phyloP scores from a whole-genome alignment of 23 red algal genomes.

The Pyropia haitanensis region DNA sequence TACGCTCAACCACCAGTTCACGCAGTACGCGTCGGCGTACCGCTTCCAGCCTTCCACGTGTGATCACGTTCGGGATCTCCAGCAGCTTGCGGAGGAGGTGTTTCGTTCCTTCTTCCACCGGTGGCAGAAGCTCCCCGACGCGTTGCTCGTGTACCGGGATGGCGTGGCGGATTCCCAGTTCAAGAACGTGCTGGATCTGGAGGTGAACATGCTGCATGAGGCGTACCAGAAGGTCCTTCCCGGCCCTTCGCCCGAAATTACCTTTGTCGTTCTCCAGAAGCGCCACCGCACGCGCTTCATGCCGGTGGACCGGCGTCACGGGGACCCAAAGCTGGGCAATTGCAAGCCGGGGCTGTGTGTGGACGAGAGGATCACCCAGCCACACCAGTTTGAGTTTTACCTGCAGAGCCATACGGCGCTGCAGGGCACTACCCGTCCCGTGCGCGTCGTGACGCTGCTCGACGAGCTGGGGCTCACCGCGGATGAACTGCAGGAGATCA shows the following conservation, averaged over 20 bases:
- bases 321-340: slow-evolving; percentile 20
- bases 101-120: slow-evolving; percentile 9
- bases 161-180: slow-evolving; percentile 59
- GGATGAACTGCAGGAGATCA: slow-evolving; percentile 44
- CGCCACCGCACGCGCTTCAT: slow-evolving; percentile 48
- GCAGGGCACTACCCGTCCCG: slow-evolving; percentile 43
- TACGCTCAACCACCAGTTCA: slow-evolving; percentile 34
- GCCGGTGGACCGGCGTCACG: slow-evolving; percentile 16
- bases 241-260: slow-evolving; percentile 32
- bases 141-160: slow-evolving; percentile 55
- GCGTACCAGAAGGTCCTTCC: slow-evolving; percentile 6
- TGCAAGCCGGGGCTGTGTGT: slow-evolving; percentile 47
- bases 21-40: slow-evolving; percentile 16
- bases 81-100: slow-evolving; percentile 14
- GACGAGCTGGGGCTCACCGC: slow-evolving; percentile 42
- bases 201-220: slow-evolving; percentile 3
- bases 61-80: slow-evolving; percentile 31
- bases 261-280: slow-evolving; percentile 58
- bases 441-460: slow-evolving; percentile 38
- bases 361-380: slow-evolving; percentile 34
- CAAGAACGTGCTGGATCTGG: slow-evolving; percentile 21
- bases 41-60: slow-evolving; percentile 26
- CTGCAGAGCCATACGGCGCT: slow-evolving; percentile 52
- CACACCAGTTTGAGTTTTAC: slow-evolving; percentile 51
- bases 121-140: slow-evolving; percentile 36